Evolutionary conservation across 768 basidiomycete species (phyloP).

Genomic region (Podaxis sp.): DNA sequence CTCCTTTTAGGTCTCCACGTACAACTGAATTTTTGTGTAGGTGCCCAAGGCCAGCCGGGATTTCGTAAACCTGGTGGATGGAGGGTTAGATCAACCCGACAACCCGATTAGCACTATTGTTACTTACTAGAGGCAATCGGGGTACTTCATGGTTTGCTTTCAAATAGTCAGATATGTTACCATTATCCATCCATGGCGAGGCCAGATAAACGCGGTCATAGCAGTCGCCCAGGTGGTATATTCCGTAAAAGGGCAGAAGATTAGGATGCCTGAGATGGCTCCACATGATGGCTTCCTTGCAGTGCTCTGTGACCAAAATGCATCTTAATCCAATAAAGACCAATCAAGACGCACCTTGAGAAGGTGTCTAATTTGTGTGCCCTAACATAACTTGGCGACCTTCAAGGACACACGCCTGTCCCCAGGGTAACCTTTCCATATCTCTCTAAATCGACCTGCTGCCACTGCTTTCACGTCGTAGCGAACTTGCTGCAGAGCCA

Average conservation of each 20-base stretch:
- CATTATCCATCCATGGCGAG: slow-evolving; percentile 40
- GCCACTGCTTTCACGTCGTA: slow-evolving; percentile 17
- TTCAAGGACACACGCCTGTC: slow-evolving; percentile 25
- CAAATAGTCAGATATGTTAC: slow-evolving; percentile 32
- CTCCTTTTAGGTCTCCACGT: slow-evolving; percentile 23
- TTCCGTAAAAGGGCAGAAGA: slow-evolving; percentile 40
- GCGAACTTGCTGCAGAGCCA: slow-evolving; percentile 20
- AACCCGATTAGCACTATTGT: background rate
- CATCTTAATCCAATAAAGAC: background rate
- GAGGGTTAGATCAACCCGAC: background rate
- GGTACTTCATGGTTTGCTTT: slow-evolving; percentile 16
- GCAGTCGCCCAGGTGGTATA: slow-evolving; percentile 26
- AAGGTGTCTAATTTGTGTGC: slow-evolving; percentile 18
- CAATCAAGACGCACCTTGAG: slow-evolving; percentile 21
- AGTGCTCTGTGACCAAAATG: too few relatives aligned
- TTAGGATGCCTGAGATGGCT: slow-evolving; percentile 28
- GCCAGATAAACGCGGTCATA: slow-evolving; percentile 32
- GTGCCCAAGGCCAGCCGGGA: slow-evolving; percentile 17
- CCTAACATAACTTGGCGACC: slow-evolving; percentile 24
- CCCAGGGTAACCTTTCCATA: slow-evolving; percentile 24
- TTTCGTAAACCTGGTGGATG: slow-evolving; percentile 11
- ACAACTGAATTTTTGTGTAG: slow-evolving; percentile 17
- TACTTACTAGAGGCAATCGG: slow-evolving; percentile 19
- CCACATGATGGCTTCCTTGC: slow-evolving; percentile 33
- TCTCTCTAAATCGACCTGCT: slow-evolving; percentile 29